phyloP scores from a whole-genome alignment of 2,329 filamentous ascomycete species.

The Aspergillus vadensis region DNA sequence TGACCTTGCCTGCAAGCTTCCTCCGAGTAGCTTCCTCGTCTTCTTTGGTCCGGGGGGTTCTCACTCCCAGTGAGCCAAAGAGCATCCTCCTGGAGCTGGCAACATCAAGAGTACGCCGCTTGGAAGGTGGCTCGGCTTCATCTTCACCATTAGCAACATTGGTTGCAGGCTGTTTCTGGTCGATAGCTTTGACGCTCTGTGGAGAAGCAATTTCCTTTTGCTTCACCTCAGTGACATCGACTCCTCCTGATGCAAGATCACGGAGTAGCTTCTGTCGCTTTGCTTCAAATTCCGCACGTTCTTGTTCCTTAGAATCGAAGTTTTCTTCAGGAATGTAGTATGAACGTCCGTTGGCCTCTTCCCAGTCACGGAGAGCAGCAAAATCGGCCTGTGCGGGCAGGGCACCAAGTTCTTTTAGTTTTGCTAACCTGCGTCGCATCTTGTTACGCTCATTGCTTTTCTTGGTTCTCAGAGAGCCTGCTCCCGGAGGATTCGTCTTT shows the following conservation, averaged over 20 bases:
- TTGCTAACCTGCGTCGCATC: conserved; percentile 51
- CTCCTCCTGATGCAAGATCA: conserved; percentile 54
- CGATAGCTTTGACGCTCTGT: conserved; percentile 9
- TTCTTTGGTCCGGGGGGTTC: conserved; percentile 66
- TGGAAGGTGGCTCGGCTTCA: conserved; percentile 21
- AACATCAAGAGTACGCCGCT: conserved; percentile 55
- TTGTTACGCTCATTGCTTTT: conserved; percentile 59
- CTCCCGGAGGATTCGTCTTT: conserved; percentile 45
- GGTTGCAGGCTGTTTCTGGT: conserved; percentile 12
- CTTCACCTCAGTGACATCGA: conserved; percentile 47
- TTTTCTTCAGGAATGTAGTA: conserved; percentile 25
- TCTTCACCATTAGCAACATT: conserved; percentile 16
- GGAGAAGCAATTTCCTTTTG: conserved; percentile 36
- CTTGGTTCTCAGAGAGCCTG: conserved; percentile 55
- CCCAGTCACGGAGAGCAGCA: conserved; percentile 48
- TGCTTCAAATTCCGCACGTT: conserved; percentile 52
- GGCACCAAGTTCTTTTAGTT: conserved; percentile 57
- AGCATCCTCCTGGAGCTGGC: conserved; percentile 67
- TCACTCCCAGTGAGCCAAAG: conserved; percentile 71
- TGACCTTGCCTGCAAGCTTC: conserved; percentile 60
- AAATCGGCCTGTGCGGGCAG: conserved; percentile 55
- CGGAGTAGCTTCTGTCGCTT: conserved; percentile 55
- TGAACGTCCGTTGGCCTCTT: conserved; percentile 30
- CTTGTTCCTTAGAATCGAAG: conserved; percentile 24
- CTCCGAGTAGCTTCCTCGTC: conserved; percentile 66